phyloP scores from a whole-genome alignment of 345 rosid species.

The Sonneratia alba region DNA sequence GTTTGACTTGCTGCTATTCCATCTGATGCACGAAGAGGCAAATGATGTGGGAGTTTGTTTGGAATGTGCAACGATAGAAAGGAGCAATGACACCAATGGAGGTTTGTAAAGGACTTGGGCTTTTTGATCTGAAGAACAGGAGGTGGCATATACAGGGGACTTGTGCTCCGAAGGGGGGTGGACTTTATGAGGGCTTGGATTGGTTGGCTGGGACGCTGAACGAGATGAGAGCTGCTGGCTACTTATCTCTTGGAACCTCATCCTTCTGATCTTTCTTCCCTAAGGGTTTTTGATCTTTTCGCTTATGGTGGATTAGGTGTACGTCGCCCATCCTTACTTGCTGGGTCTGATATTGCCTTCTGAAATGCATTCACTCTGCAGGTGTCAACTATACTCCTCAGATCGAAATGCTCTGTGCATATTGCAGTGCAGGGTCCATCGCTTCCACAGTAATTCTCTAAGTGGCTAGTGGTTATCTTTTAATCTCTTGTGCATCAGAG shows the following conservation, averaged over 20 bases:
- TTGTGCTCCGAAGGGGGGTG: constrained; percentile 90
- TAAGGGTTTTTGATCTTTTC: neutral
- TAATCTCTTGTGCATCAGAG: neutral
- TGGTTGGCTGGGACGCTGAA: constrained; percentile 78
- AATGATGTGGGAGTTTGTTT: neutral
- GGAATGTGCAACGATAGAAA: constrained; percentile 35
- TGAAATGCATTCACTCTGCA: neutral
- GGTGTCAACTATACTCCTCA: neutral
- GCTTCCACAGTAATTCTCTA: neutral
- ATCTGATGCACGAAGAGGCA: neutral
- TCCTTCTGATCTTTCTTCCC: constrained; percentile 32
- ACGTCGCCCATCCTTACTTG: neutral
- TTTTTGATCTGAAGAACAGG: constrained; percentile 82
- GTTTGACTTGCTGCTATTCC: no score
- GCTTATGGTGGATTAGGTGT: neutral
- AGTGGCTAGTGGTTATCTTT: neutral
- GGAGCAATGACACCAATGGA: constrained; percentile 98
- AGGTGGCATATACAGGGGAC: constrained; percentile 99
- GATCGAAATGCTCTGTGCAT: no score
- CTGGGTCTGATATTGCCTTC: neutral
- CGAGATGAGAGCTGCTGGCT: constrained; percentile 88
- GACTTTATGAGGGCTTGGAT: constrained; percentile 95
- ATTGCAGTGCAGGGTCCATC: no score
- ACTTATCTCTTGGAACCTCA: constrained; percentile 67
- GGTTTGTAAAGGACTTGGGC: constrained; percentile 88